phyloP scores from a whole-genome alignment of 2,329 filamentous ascomycete species.

The Acrodontium crateriforme region DNA sequence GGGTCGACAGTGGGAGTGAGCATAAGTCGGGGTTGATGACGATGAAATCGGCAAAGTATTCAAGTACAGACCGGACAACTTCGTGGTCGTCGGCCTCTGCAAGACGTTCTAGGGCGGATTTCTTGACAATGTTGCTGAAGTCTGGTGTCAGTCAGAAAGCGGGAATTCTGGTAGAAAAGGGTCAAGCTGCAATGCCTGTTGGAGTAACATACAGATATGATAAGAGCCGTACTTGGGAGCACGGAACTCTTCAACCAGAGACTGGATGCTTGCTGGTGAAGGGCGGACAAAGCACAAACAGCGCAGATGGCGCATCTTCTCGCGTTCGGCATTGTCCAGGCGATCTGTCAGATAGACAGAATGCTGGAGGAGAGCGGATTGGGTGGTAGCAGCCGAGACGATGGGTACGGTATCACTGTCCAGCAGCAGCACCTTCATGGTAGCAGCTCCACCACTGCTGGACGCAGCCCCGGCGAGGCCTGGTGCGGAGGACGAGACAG shows the following conservation, averaged over 20 bases:
- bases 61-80: conserved; percentile 84
- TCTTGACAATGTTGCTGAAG: conserved; percentile 95
- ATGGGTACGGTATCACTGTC: conserved; percentile 90
- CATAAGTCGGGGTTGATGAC: conserved; percentile 83
- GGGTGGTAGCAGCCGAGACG: conserved; percentile 87
- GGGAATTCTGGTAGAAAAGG: too few relatives aligned
- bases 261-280: conserved; percentile 82
- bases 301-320: conserved; percentile 95
- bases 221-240: conserved; percentile 98
- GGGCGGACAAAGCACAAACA: conserved; percentile 90
- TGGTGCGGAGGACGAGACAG: too few relatives aligned
- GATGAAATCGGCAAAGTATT: conserved; percentile 92
- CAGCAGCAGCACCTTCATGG: conserved; percentile 96
- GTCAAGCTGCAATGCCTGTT: too few relatives aligned
- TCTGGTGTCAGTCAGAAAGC: conserved; percentile 35
- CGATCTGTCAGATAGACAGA: conserved; percentile 97
- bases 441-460: conserved; percentile 52
- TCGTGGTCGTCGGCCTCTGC: conserved; percentile 97
- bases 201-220: conserved; percentile 51
- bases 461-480: too few relatives aligned
- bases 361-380: conserved; percentile 86
- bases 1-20: conserved; percentile 17
- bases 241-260: conserved; percentile 84
- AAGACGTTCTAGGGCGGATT: conserved; percentile 82
- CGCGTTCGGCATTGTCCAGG: conserved; percentile 73